phyloP scores from a whole-genome alignment of 495 filamentous ascomycete genomes.

The Talaromyces thailandensis region DNA sequence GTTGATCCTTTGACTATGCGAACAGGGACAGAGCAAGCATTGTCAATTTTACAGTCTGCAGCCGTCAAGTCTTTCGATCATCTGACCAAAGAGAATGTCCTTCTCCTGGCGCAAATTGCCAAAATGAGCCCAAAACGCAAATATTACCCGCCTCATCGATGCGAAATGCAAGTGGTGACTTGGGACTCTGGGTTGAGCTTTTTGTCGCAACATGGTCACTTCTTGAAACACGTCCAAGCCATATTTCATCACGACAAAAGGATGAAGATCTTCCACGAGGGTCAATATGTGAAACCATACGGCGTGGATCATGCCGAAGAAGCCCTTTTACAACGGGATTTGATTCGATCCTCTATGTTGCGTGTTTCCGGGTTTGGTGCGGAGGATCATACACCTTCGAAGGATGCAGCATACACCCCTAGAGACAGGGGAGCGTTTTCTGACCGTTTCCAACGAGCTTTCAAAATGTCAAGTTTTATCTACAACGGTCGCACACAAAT shows the following conservation, averaged over 20 bases:
- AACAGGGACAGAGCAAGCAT: slow-evolving; percentile 3
- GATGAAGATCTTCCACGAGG: slow-evolving; percentile 11
- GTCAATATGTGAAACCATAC: not conserved
- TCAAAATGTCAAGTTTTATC: not conserved
- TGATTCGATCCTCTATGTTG: slow-evolving; percentile 38
- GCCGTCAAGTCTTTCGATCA: not conserved
- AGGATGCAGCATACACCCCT: slow-evolving; percentile 24
- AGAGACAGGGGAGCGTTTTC: not conserved
- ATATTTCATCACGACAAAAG: slow-evolving; percentile 30
- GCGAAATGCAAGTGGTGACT: not conserved
- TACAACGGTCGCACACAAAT: not conserved
- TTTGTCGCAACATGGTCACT: slow-evolving; percentile 43
- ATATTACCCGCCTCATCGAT: not conserved
- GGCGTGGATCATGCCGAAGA: slow-evolving; percentile 3
- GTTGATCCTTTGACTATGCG: not conserved
- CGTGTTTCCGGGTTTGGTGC: slow-evolving; percentile 44
- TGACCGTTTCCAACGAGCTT: not conserved
- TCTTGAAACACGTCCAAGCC: slow-evolving; percentile 24
- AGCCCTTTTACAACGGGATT: slow-evolving; percentile 28
- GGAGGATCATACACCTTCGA: slow-evolving; percentile 27
- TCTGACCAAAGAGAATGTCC: not conserved
- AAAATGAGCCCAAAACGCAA: not conserved
- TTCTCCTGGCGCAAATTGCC: not conserved
- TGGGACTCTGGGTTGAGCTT: slow-evolving; percentile 23
- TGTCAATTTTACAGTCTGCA: not conserved